A percentile compares a stretch with the other conserved stretches of the same genome.
Evolutionary conservation across 306 rosid genomes (phyloP).

Genomic region (Pyrus bretschneideri): DNA sequence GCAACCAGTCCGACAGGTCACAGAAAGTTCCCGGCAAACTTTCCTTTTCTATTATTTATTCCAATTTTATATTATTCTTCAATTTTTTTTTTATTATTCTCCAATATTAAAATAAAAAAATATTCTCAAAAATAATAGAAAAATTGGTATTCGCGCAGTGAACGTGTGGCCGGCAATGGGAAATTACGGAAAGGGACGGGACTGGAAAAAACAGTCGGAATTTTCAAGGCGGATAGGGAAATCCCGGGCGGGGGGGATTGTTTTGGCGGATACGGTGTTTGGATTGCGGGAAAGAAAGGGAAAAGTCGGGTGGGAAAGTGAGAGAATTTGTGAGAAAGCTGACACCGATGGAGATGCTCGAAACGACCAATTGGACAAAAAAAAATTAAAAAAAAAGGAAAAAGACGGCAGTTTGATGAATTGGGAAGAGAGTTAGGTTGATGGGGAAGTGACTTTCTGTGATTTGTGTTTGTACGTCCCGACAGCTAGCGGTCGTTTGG

Average conservation of each 20-base stretch:
- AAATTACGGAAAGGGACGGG: conserved; percentile 36
- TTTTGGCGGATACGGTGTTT: conserved; percentile 45
- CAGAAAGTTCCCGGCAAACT: conserved; percentile 46
- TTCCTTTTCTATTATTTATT: conserved; percentile 6
- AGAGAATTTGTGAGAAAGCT: conserved; percentile 34
- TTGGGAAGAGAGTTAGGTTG: conserved; percentile 15
- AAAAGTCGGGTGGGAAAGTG: conserved; percentile 8
- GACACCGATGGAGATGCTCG: conserved; percentile 9
- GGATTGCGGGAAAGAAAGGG: conserved; percentile 24
- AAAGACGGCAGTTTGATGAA: conserved; percentile 28
- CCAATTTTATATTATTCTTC: not conserved
- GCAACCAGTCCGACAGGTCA: conserved; percentile 66
- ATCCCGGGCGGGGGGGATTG: conserved; percentile 20
- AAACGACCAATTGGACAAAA: not conserved
- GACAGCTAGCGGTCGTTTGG: conserved; percentile 8
- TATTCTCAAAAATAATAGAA: not conserved
- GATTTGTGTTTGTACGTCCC: not conserved
- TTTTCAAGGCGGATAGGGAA: conserved; percentile 19
- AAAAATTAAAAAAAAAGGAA: not conserved
- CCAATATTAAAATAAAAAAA: not conserved
- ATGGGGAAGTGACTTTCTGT: conserved; percentile 20
- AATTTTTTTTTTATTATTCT: not conserved
- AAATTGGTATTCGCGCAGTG: not conserved
- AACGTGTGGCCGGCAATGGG: not conserved
- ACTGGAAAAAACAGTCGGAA: conserved; percentile 24